Evolutionary conservation across 495 filamentous ascomycete species (phyloP).

Genomic region (Penicillium macrosclerotiorum): DNA sequence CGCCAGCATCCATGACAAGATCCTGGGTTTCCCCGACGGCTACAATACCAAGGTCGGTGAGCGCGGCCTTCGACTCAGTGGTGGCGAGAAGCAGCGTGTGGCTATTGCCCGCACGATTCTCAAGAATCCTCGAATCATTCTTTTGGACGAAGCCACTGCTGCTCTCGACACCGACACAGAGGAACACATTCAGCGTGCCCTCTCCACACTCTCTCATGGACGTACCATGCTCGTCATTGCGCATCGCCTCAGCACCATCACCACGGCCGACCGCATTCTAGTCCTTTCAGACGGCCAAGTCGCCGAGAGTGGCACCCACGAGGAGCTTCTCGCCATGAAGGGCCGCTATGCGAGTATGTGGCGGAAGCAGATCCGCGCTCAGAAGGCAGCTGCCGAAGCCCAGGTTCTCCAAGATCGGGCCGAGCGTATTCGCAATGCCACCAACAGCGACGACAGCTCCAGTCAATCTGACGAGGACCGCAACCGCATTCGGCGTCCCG

Average conservation of each 20-base stretch:
- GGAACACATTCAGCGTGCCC: conserved; percentile 87
- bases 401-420: conserved; percentile 52
- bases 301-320: conserved; percentile 81
- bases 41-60: conserved; percentile 94
- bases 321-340: conserved; percentile 72
- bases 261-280: conserved; percentile 88
- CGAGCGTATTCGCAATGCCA: conserved; percentile 44
- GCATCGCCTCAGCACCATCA: conserved; percentile 93
- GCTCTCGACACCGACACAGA: conserved; percentile 95
- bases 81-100: conserved; percentile 95
- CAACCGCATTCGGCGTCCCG: conserved; percentile 29
- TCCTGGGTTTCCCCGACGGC: conserved; percentile 86
- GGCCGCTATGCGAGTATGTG: conserved; percentile 92
- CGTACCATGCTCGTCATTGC: conserved; percentile 85
- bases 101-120: conserved; percentile 96
- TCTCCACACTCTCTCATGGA: conserved; percentile 73
- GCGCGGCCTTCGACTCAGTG: conserved; percentile 86
- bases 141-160: conserved; percentile 94
- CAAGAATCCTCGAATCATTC: conserved; percentile 93
- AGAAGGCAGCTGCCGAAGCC: conserved; percentile 76
- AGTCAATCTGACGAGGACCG: conserved; percentile 53
- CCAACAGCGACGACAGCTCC: conserved; percentile 49
- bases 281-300: conserved; percentile 86
- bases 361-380: conserved; percentile 89
- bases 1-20: conserved; percentile 95